A percentile compares a stretch with the other conserved stretches of the same genome.
phyloP scores from a whole-genome alignment of 192 early-diverging fungal species.

The Helicostylum pulchrum region DNA sequence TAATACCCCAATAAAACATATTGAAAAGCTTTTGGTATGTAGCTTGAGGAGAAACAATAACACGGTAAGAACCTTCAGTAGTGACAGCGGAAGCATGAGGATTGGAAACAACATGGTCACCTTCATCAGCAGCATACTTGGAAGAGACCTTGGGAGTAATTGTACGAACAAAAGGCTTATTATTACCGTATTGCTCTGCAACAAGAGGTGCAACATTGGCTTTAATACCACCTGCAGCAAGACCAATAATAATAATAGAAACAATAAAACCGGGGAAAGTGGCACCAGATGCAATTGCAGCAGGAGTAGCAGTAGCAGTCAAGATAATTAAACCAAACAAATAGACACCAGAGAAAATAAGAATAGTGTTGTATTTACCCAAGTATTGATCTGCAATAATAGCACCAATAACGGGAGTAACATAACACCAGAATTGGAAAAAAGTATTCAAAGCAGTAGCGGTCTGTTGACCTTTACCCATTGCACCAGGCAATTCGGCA shows the following conservation, averaged over 20 bases:
- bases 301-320: slow-evolving; percentile 57
- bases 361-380: slow-evolving; percentile 74
- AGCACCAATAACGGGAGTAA: slow-evolving; percentile 60
- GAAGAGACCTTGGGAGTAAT: slow-evolving; percentile 32
- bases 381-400: slow-evolving; percentile 68
- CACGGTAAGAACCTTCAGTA: slow-evolving; percentile 16
- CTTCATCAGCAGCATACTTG: slow-evolving; percentile 24
- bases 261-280: slow-evolving; percentile 66
- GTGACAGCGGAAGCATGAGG: no score
- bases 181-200: slow-evolving; percentile 65
- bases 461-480: slow-evolving; percentile 48
- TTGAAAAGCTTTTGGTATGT: slow-evolving; percentile 77
- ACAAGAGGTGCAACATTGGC: slow-evolving; percentile 74
- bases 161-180: slow-evolving; percentile 57
- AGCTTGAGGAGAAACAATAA: slow-evolving; percentile 60
- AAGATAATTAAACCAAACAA: slow-evolving; percentile 60
- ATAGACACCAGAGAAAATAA: slow-evolving; percentile 64
- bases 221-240: slow-evolving; percentile 81
- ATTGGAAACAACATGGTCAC: slow-evolving; percentile 31
- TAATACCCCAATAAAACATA: slow-evolving; percentile 81
- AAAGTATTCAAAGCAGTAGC: slow-evolving; percentile 57
- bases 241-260: slow-evolving; percentile 68
- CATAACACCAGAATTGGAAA: slow-evolving; percentile 62
- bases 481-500: slow-evolving; percentile 45
- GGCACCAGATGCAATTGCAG: slow-evolving; percentile 52